Conservation (phyloP, 805 yeast species). For the Grigorovia yakushimaensis region DNA sequence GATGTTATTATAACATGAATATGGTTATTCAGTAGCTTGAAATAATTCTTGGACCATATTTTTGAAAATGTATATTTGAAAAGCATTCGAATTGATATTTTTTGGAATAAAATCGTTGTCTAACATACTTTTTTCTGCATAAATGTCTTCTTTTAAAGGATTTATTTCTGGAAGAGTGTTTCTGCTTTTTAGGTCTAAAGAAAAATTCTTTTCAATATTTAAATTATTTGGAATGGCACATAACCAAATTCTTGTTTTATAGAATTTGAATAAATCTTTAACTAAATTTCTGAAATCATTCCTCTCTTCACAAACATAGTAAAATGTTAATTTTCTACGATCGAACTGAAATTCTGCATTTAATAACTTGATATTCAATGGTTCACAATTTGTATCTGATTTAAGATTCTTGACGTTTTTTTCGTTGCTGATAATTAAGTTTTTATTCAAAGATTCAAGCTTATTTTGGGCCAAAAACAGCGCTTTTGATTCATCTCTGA, state of each 20-base stretch:
- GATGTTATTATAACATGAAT: too few species aligned
- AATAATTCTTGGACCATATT: conserved; percentile 24
- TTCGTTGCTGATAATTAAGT: neutral
- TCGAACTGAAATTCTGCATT: conserved; percentile 80
- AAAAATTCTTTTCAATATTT: conserved; percentile 11
- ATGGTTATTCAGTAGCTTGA: neutral
- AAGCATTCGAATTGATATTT: conserved; percentile 17
- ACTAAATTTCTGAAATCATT: conserved; percentile 67
- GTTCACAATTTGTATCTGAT: conserved; percentile 12
- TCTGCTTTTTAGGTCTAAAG: too few species aligned
- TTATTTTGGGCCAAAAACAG: conserved; percentile 53
- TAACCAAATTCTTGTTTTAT: conserved; percentile 75
- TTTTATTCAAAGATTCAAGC: conserved; percentile 29
- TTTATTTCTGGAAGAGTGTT: too few species aligned
- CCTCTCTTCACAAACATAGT: conserved; percentile 54
- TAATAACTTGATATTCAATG: conserved; percentile 47
- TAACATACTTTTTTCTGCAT: neutral
- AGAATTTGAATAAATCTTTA: conserved; percentile 62
- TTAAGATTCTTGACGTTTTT: conserved; percentile 2
- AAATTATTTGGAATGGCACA: conserved; percentile 50
- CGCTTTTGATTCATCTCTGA: conserved; percentile 64
- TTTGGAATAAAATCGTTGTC: too few species aligned
- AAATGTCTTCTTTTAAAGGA: too few species aligned
- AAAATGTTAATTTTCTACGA: conserved; percentile 65
- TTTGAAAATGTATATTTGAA: conserved; percentile 28